Base-by-base conservation (phyloP, 2,329 filamentous ascomycete genomes). In the Harringtonia lauricola region DNA sequence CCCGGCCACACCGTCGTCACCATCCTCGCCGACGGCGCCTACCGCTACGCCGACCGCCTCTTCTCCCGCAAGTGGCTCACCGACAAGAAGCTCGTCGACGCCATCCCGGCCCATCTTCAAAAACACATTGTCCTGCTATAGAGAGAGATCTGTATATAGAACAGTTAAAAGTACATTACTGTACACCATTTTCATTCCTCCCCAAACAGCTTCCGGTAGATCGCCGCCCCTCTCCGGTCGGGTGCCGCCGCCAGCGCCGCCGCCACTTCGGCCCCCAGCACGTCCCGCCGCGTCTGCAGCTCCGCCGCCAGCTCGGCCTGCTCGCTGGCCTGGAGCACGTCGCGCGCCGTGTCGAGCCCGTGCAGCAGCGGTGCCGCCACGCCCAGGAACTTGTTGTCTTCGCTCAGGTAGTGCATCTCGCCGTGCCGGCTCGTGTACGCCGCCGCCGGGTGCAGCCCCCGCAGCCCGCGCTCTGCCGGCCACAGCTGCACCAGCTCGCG, bases 61-160 rank as follows among this genome's bases (percentile, higher is more conserved):
- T 98, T 98, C 67, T 94, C 86, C 37, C 79, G 78, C 62, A 89
- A 83, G 63, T 98, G 92, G 92, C 66, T 98, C 53, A 72, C 80
- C 61, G 78, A 81, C 57, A 98, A 96, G 79, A 84, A 83, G 46
- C 67, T 98, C 51, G 63, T 92, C 37, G 76, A 68, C 24, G 81
- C 88, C 36, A 82, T 98, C 59, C 92, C 92, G 8, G 75, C 86
- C 67, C 81, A 86, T 59, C 64, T 96, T 59, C 77, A 85, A 61
- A 95, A 88, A 72, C 96, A 98, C 64, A 94, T 95, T 63, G 89
- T 96, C 49, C 67, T 96, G 62, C 84, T 86, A 52, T 94, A 66
- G 52, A 39, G 26, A n/a, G n/a, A n/a, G n/a, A n/a, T n/a, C n/a
- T n/a, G n/a, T n/a, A n/a, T 33, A 33, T 18, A n/a, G 9, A 34